Conservation (phyloP, 495 filamentous ascomycete genomes). For the Cladorrhinum samala region DNA sequence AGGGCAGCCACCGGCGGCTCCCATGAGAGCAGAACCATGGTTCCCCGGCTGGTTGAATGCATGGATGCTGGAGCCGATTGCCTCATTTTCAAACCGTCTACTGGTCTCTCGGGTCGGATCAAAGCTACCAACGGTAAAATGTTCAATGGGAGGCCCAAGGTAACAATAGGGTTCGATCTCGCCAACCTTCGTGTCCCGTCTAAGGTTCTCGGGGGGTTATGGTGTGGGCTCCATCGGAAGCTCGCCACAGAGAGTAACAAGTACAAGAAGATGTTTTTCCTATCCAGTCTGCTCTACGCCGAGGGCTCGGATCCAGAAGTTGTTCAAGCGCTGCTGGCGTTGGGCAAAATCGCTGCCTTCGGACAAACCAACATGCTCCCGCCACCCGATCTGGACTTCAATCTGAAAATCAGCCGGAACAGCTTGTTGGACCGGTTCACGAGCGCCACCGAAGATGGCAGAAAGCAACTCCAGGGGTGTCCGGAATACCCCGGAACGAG, state of each 20-base stretch:
- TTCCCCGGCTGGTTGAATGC: not conserved
- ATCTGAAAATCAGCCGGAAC: not conserved
- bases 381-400: not conserved
- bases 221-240: constrained; percentile 12
- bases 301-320: not conserved
- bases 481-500: not conserved
- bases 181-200: not conserved
- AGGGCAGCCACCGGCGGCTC: not conserved
- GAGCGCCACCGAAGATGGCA: not conserved
- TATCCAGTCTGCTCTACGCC: constrained; percentile 13
- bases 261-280: constrained; percentile 15
- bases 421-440: not conserved
- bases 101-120: not conserved
- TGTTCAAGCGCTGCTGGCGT: constrained; percentile 14
- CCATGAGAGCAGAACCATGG: not conserved
- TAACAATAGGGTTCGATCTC: constrained; percentile 5
- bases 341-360: constrained; percentile 1
- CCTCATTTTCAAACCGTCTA: not conserved
- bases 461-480: not conserved
- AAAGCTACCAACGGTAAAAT: not conserved
- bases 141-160: not conserved
- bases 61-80: not conserved
- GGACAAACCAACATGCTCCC: not conserved
- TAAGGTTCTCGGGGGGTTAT: not conserved
- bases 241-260: constrained; percentile 6